Base-by-base conservation (phyloP, 495 filamentous ascomycete genomes). In the Aspergillus olivimuriae region DNA sequence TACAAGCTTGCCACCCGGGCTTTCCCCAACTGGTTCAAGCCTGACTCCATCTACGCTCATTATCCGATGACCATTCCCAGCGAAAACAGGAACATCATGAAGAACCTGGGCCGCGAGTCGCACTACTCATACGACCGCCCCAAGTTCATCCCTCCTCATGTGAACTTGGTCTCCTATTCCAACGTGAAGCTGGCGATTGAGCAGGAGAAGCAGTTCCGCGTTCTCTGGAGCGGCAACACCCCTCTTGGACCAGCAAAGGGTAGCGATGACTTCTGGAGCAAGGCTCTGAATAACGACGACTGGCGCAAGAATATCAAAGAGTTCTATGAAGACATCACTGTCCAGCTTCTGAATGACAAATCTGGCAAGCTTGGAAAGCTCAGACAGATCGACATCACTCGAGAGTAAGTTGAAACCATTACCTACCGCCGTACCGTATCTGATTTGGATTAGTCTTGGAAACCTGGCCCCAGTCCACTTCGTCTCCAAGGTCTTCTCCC, bases 21-120 rank as follows among this genome's bases (percentile, higher is more conserved):
- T 2, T 89, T 94, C 73, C 88, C 88, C 2, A 76, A 83, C 49
- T 78, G 82, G 57, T 91, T 86, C 77, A 83, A 81, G 58, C 56
- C 68, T 21, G 83, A 92, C 62, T 89, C 85, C 1, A 80, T 90
- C 45, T 94, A 92, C 47, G 86, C 86, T n/a, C 84, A 89, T 52
- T 92, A 86, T 56, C 88, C 88, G 4, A 85, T 94, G 78, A 87
- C 84, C 4, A 81, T 85, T 18, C 84, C 85, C 8, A 52, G 62
- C 22, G 87, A 92, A 61, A 92, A 85, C 51, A 62, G 69, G 31
- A 80, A 78, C 52, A 91, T 94, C 49, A 74, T 83, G 56, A 85
- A 80, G 52, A 66, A 75, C 41, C 76, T 94, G n/a, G 78, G 79
- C 35, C 74, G 79, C 36, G 84, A 77, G 40, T 70, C 82, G 24